Conservation (phyloP, 2,329 filamentous ascomycete genomes). For the Penicillium decumbens region DNA sequence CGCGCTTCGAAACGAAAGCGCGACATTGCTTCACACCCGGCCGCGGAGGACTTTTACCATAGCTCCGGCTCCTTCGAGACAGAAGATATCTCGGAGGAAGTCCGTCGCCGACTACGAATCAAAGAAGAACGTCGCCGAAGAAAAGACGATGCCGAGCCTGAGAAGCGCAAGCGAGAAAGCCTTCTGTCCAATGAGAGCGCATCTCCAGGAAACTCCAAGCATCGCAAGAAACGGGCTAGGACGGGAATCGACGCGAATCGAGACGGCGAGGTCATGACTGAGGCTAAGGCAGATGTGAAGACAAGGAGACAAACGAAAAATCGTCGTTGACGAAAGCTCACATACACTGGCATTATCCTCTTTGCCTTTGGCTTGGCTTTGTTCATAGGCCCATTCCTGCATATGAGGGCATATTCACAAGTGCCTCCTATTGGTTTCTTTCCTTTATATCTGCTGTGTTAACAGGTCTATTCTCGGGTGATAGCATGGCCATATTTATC, state of each 20-base stretch:
- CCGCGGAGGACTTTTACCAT: slow-evolving; percentile 25
- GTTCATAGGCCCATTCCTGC: neutral
- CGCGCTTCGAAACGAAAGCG: slow-evolving; percentile 13
- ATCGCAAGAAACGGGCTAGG: slow-evolving; percentile 23
- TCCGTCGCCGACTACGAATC: slow-evolving; percentile 42
- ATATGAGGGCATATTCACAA: neutral
- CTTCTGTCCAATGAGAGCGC: slow-evolving; percentile 26
- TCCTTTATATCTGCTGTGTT: neutral
- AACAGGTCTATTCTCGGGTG: neutral
- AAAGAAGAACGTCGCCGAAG: slow-evolving; percentile 39
- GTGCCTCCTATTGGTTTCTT: neutral
- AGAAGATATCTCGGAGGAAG: slow-evolving; percentile 46
- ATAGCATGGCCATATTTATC: neutral
- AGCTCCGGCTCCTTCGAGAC: slow-evolving; percentile 31
- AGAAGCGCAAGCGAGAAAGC: slow-evolving; percentile 42
- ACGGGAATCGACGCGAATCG: slow-evolving; percentile 6
- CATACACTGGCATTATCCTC: neutral
- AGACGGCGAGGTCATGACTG: neutral
- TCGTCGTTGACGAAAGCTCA: neutral
- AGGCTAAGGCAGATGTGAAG: neutral
- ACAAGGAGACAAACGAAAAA: slow-evolving; percentile 4
- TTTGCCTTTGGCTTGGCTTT: neutral
- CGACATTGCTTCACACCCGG: slow-evolving; percentile 9
- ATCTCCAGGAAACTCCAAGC: slow-evolving; percentile 12
- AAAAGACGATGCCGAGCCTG: slow-evolving; percentile 27